Percentiles rank a stretch among this genome's conserved stretches.
phyloP scores from a whole-genome alignment of 306 rosid genomes.

The Cucumis cinereus region DNA sequence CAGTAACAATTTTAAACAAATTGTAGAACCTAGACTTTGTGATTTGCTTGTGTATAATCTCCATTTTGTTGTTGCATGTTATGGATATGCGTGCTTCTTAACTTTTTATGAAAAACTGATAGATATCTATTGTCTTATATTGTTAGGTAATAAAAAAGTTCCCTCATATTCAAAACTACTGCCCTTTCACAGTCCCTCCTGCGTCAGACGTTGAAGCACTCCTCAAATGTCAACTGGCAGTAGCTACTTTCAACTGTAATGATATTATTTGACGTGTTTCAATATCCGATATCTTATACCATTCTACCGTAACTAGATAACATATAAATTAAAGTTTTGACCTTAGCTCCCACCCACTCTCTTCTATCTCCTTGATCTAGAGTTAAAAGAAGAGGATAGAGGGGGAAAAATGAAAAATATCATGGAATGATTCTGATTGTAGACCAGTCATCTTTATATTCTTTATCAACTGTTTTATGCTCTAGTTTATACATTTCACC shows the following conservation, averaged over 20 bases:
- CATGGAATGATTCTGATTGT: not conserved
- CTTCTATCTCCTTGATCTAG: not conserved
- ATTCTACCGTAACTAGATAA: not conserved
- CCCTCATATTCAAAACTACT: conserved; percentile 63
- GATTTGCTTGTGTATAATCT: not conserved
- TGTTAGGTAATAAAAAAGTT: conserved; percentile 69
- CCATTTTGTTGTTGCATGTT: not conserved
- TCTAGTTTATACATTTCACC: not conserved
- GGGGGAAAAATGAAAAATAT: not conserved
- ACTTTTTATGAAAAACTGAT: conserved; percentile 1
- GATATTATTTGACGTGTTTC: not conserved
- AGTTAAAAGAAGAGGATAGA: not conserved
- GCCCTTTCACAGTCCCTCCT: conserved; percentile 47
- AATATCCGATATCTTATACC: not conserved
- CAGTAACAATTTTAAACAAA: not conserved
- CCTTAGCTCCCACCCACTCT: not conserved
- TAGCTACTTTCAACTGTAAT: conserved; percentile 55
- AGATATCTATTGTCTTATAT: conserved; percentile 6
- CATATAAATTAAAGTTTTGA: not conserved
- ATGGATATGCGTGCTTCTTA: not conserved
- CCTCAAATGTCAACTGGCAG: conserved; percentile 63
- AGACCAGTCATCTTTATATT: not conserved
- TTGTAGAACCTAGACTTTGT: not conserved
- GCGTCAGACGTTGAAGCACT: conserved; percentile 40
- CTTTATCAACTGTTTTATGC: not conserved